These are phyloP conservation scores for Botrytis tulipae DNA, from an alignment of 2,329 filamentous ascomycete species.

Conservation along the genomic window DNA sequence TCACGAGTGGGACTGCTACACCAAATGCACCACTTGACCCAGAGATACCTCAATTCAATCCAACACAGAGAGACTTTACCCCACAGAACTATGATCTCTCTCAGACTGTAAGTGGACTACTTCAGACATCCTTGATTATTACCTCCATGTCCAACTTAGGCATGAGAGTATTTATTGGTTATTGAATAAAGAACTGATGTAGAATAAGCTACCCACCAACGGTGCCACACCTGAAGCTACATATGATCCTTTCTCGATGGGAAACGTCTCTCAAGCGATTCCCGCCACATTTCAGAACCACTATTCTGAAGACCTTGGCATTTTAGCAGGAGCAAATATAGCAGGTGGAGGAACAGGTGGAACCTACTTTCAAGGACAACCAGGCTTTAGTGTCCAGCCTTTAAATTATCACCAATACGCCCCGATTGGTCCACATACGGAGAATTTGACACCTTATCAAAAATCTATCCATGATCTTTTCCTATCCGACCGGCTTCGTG, in stretches of 20 bases:
- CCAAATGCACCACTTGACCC: conserved; percentile 35
- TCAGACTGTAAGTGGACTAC: conserved; percentile 44
- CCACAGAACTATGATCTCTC: conserved; percentile 55
- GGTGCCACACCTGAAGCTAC: conserved; percentile 50
- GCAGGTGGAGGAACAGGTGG: conserved; percentile 43
- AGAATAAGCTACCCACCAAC: conserved; percentile 44
- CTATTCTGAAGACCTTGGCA: conserved; percentile 69
- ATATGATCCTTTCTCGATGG: conserved; percentile 67
- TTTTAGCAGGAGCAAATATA: conserved; percentile 39
- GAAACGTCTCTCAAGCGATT: conserved; percentile 52
- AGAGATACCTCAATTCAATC: conserved; percentile 52
- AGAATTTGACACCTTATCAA: conserved; percentile 82
- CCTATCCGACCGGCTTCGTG: conserved; percentile 78
- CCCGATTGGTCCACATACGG: conserved; percentile 76
- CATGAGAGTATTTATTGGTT: neutral
- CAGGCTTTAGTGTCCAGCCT: conserved; percentile 55
- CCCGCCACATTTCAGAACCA: conserved; percentile 63
- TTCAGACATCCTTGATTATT: too few relatives aligned
- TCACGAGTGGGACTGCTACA: conserved; percentile 39
- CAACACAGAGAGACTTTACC: conserved; percentile 57
- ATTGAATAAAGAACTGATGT: conserved; percentile 26
- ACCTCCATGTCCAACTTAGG: neutral
- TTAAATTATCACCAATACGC: conserved; percentile 93
- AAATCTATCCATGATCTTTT: conserved; percentile 89
- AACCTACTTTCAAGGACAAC: conserved; percentile 64